phyloP scores from a whole-genome alignment of 2,329 filamentous ascomycete species.

The Monosporascus sp. region DNA sequence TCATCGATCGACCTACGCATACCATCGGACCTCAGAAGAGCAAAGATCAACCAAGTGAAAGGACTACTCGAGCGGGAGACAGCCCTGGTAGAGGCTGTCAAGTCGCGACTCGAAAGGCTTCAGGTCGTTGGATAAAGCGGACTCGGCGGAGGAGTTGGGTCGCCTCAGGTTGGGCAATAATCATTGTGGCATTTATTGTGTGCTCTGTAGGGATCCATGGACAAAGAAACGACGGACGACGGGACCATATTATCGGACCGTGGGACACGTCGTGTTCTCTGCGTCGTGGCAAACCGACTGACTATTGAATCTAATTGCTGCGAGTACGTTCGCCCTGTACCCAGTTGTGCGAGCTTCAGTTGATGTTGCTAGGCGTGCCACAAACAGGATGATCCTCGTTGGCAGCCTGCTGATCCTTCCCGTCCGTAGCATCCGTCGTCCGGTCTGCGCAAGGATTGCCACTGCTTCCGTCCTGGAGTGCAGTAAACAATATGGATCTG shows the following conservation, averaged over 20 bases:
- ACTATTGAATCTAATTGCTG: background rate
- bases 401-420: background rate
- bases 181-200: slow-evolving; percentile 12
- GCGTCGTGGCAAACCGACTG: background rate
- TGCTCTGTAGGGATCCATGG: slow-evolving; percentile 3
- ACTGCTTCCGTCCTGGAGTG: background rate
- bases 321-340: background rate
- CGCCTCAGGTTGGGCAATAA: slow-evolving; percentile 7
- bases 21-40: slow-evolving; percentile 55
- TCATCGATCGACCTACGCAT: slow-evolving; percentile 45
- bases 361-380: background rate
- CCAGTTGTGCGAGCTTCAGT: background rate
- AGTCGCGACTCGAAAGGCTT: slow-evolving; percentile 55
- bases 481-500: background rate
- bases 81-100: slow-evolving; percentile 63
- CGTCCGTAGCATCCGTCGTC: background rate
- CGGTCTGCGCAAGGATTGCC: background rate
- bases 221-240: background rate
- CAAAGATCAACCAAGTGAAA: slow-evolving; percentile 60
- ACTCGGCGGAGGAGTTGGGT: slow-evolving; percentile 5
- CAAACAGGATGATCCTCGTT: background rate
- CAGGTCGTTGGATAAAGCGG: slow-evolving; percentile 24
- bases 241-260: background rate
- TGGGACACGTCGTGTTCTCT: background rate
- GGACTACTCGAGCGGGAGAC: slow-evolving; percentile 60